phyloP scores from a whole-genome alignment of 148 eudicot species.

The Heliosperma pusillum region DNA sequence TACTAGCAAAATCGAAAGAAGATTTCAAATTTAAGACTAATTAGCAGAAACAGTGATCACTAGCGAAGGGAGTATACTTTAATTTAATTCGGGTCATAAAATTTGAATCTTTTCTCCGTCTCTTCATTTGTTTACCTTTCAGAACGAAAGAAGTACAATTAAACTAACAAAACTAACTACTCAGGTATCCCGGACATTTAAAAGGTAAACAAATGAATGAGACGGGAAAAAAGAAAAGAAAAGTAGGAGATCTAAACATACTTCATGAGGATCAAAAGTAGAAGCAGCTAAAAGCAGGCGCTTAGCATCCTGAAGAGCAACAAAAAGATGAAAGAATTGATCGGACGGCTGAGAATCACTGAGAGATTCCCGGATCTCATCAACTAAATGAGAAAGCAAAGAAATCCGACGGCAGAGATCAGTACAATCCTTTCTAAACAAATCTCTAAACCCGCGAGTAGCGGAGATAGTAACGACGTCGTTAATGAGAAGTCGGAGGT shows the following conservation, averaged over 20 bases:
- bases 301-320: conserved; percentile 50
- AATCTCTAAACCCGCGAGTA: conserved; percentile 39
- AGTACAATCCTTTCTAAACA: conserved; percentile 70
- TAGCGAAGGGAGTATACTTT: no score
- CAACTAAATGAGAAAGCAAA: conserved; percentile 59
- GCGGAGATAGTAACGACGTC: conserved; percentile 42
- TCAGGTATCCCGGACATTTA: no score
- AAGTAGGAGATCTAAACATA: conserved; percentile 23
- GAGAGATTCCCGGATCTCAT: conserved; percentile 44
- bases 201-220: background rate
- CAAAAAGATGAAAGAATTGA: conserved; percentile 42
- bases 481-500: conserved; percentile 38
- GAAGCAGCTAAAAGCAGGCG: conserved; percentile 44
- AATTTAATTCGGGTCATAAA: no score
- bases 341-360: background rate
- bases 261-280: conserved; percentile 42
- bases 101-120: no score
- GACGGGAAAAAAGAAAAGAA: background rate
- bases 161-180: no score
- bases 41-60: no score
- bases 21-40: no score
- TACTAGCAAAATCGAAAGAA: no score
- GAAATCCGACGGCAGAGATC: conserved; percentile 73
- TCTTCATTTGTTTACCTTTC: no score
- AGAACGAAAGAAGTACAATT: no score